These are phyloP conservation scores for Nadsonia fulvescens DNA, from an alignment of 805 yeast species.

Conservation along the genomic window DNA sequence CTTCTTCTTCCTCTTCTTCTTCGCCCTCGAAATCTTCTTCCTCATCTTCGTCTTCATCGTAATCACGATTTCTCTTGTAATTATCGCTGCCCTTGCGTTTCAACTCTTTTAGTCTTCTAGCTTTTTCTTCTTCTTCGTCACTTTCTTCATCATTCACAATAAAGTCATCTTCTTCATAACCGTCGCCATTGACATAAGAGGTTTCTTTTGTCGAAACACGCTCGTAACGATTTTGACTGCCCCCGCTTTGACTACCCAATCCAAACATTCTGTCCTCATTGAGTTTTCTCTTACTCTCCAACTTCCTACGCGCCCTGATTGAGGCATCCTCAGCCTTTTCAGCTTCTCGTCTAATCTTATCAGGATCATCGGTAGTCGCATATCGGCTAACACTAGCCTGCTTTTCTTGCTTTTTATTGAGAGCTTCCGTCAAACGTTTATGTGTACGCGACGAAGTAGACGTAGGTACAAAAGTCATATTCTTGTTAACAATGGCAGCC, in stretches of 20 bases:
- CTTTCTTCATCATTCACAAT: slow-evolving; percentile 20
- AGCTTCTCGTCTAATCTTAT: slow-evolving; percentile 24
- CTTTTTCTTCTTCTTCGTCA: slow-evolving; percentile 17
- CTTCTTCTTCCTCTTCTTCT: slow-evolving; percentile 7
- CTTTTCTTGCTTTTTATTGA: slow-evolving; percentile 18
- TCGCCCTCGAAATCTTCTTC: slow-evolving; percentile 7
- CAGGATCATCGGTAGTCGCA: slow-evolving; percentile 27
- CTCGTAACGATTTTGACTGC: no score
- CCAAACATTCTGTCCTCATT: slow-evolving; percentile 14
- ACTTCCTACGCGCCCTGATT: slow-evolving; percentile 23
- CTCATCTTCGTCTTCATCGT: slow-evolving; percentile 8
- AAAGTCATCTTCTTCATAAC: slow-evolving; percentile 21
- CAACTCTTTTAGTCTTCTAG: slow-evolving; percentile 15
- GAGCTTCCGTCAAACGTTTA: slow-evolving; percentile 40
- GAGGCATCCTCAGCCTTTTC: slow-evolving; percentile 22
- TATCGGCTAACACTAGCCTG: slow-evolving; percentile 19
- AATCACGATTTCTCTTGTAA: slow-evolving; percentile 8
- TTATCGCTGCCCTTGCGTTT: slow-evolving; percentile 15
- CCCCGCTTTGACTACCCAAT: no score
- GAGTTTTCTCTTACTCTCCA: slow-evolving; percentile 20
- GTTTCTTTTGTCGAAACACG: no score
- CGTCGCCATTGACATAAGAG: no score
- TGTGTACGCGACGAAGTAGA: slow-evolving; percentile 81
- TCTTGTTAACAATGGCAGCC: slow-evolving; percentile 42
- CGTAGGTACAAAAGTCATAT: slow-evolving; percentile 69